phyloP scores from a whole-genome alignment of 1,139 yeast species.

The Kodamaea sp. region DNA sequence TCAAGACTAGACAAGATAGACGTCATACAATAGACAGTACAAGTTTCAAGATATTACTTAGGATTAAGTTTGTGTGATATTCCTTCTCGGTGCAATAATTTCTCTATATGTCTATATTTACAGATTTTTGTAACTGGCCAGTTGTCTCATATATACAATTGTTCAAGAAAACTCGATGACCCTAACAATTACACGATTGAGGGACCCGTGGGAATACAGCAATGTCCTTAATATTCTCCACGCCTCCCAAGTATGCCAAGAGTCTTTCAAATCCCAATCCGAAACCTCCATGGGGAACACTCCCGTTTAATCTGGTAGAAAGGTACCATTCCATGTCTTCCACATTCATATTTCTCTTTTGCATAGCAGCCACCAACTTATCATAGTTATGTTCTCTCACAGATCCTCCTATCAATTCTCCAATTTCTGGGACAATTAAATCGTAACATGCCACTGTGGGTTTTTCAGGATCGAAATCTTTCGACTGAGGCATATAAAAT shows the following conservation, averaged over 20 bases:
- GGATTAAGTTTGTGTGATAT: no score
- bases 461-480: slow-evolving; percentile 27
- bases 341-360: slow-evolving; percentile 52
- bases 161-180: no score
- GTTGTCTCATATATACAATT: no score
- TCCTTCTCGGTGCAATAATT: no score
- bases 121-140: no score
- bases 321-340: slow-evolving; percentile 79
- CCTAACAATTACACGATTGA: slow-evolving; percentile 36
- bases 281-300: slow-evolving; percentile 94
- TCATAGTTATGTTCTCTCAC: slow-evolving; percentile 74
- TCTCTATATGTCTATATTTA: slow-evolving; percentile 4
- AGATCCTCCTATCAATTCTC: slow-evolving; percentile 97
- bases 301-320: slow-evolving; percentile 70
- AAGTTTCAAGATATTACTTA: no score
- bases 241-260: slow-evolving; percentile 67
- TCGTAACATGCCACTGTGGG: slow-evolving; percentile 90
- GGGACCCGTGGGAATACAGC: slow-evolving; percentile 73
- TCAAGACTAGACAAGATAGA: no score
- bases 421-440: slow-evolving; percentile 82
- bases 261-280: slow-evolving; percentile 94
- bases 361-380: slow-evolving; percentile 50
- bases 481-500: slow-evolving; percentile 76
- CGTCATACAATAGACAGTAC: no score
- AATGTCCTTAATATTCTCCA: slow-evolving; percentile 81